A percentile compares a stretch with the other conserved stretches of the same genome.
phyloP scores from a whole-genome alignment of 148 eudicot genomes.

The Rhododendron williamsianum region DNA sequence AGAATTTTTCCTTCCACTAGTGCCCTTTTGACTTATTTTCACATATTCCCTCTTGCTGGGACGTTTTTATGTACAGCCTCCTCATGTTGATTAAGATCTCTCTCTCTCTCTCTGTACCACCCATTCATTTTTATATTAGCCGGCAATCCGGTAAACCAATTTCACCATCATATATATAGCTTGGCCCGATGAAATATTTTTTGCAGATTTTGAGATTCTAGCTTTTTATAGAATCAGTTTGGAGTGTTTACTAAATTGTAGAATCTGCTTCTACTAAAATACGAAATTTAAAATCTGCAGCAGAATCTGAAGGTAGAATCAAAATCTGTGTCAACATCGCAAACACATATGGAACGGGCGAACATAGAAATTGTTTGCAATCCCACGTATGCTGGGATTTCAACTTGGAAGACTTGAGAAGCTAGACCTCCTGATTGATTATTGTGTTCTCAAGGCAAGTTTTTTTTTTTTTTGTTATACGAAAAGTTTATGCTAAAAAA shows the following conservation, averaged over 20 bases:
- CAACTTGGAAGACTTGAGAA: not conserved
- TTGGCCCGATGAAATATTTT: not conserved
- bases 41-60: constrained; percentile 10
- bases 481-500: not conserved
- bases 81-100: constrained; percentile 10
- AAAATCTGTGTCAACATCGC: no score
- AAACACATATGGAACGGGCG: no score
- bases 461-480: no score
- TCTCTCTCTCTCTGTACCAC: not conserved
- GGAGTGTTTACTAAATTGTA: no score
- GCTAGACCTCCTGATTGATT: not conserved
- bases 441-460: no score
- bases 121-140: no score
- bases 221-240: no score
- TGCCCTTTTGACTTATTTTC: constrained; percentile 4
- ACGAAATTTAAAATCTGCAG: no score
- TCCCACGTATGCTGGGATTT: not conserved
- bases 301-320: no score
- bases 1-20: constrained; percentile 1
- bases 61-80: constrained; percentile 13
- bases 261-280: no score
- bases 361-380: not conserved
- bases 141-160: not conserved
- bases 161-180: not conserved
- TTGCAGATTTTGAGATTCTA: no score